Evolutionary conservation across 2,329 filamentous ascomycete species (phyloP).

Genomic region (Ramichloridium luteum): DNA sequence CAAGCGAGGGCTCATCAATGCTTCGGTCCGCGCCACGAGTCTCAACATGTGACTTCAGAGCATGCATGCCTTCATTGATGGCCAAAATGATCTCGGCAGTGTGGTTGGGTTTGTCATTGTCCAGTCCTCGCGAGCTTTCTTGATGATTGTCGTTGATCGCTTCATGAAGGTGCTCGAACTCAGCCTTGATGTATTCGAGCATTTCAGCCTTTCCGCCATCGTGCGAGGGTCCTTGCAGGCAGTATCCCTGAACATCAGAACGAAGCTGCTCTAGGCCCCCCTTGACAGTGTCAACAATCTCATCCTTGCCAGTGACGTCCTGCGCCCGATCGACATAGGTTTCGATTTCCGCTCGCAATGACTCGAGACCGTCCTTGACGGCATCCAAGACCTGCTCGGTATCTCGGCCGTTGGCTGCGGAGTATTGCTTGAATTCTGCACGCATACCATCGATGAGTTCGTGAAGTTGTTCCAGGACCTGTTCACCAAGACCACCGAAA

Average conservation of each 20-base stretch:
- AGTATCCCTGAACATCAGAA: conserved; percentile 44
- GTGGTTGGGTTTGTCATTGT: conserved; percentile 13
- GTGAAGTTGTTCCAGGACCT: conserved; percentile 48
- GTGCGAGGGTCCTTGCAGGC: conserved; percentile 31
- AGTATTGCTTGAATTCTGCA: conserved; percentile 62
- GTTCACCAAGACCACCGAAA: conserved; percentile 43
- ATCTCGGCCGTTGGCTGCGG: conserved; percentile 64
- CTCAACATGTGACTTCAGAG: conserved; percentile 18
- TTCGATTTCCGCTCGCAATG: conserved; percentile 68
- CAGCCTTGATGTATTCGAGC: conserved; percentile 40
- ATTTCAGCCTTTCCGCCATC: conserved; percentile 35
- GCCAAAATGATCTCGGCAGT: conserved; percentile 22
- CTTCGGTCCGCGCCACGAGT: conserved; percentile 11
- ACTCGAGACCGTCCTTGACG: conserved; percentile 76
- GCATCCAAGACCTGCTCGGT: conserved; percentile 83
- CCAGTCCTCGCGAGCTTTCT: conserved; percentile 21
- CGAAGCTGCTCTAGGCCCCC: conserved; percentile 54
- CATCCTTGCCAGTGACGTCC: conserved; percentile 59
- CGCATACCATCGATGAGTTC: conserved; percentile 50
- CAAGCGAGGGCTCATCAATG: conserved; percentile 23
- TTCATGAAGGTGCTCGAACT: conserved; percentile 50
- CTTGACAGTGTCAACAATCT: conserved; percentile 59
- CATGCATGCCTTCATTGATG: conserved; percentile 23
- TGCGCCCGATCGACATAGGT: conserved; percentile 62
- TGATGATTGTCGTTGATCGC: conserved; percentile 33